phyloP scores from a whole-genome alignment of 768 basidiomycete genomes.

The Hericium rajendrae region DNA sequence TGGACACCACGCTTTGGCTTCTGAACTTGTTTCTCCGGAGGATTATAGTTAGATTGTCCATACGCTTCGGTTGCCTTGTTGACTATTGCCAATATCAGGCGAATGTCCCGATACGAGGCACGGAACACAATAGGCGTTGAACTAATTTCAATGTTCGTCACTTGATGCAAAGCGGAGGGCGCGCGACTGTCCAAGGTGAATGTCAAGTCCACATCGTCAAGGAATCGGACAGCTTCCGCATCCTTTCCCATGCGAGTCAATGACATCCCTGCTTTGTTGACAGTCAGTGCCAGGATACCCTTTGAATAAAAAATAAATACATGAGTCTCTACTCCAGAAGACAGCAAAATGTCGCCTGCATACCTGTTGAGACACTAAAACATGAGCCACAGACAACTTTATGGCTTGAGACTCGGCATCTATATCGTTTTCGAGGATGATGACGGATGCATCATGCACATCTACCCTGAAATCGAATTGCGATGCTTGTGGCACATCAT shows the following conservation, averaged over 20 bases:
- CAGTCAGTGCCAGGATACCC: conserved; percentile 73
- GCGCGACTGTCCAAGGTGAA: conserved; percentile 79
- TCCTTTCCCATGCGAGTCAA: conserved; percentile 78
- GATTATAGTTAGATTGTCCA: conserved; percentile 22
- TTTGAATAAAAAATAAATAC: conserved; percentile 21
- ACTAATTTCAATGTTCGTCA: conserved; percentile 76
- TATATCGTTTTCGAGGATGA: conserved; percentile 77
- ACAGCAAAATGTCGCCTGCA: conserved; percentile 8
- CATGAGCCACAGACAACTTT: conserved; percentile 69
- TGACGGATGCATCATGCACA: conserved; percentile 82
- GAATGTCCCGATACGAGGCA: conserved; percentile 92
- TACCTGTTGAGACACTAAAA: conserved; percentile 89
- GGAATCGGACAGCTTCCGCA: conserved; percentile 78
- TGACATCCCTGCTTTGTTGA: conserved; percentile 87
- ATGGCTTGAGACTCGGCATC: conserved; percentile 79
- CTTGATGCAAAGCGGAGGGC: conserved; percentile 54
- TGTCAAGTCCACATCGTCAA: conserved; percentile 87
- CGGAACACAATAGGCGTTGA: conserved; percentile 82
- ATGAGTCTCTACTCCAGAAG: background rate
- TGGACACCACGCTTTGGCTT: background rate
- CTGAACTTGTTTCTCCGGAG: conserved; percentile 5
- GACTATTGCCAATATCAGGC: conserved; percentile 75
- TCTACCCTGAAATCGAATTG: conserved; percentile 70
- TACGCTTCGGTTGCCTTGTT: conserved; percentile 85
- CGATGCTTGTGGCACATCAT: conserved; percentile 7